Base-by-base conservation (phyloP, 2,329 filamentous ascomycete species). In the Aspergillus intermedius region DNA sequence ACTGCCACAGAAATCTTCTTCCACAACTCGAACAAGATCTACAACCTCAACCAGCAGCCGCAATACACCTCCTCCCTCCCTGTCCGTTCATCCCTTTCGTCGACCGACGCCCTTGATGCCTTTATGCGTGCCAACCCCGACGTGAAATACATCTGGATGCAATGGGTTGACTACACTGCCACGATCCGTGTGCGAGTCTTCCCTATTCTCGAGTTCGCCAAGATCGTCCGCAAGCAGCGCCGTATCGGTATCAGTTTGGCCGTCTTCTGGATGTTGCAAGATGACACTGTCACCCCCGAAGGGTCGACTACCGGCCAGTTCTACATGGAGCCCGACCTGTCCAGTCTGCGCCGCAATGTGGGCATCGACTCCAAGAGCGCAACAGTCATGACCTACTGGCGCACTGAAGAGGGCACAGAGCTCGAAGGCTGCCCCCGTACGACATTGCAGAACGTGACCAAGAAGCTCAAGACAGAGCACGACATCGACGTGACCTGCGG, bases 161-260 rank as follows among this genome's bases (percentile, higher is more conserved):
- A 86, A 65, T 94, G 86, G 82, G 73, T 86, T 21, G 88, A 94
- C 66, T 85, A 87, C 65, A 88, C 87, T n/a, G 81, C 81, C 2
- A 85, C 79, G 2, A 65, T 82, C 0, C 78, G 86, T 13, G 77
- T 81, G 54, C 79, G 87, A 3, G 78, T 88, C 53, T 68, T 93
- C 2, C 87, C 88, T 0, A 76, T 86, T 40, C 71, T 74, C 1
- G 76, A 77, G 37, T 79, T 83, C 21, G 61, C 74, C 25, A 71
- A 72, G 3, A 67, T 77, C 5, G 61, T 82, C 0, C 60, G 66
- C 22, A 66, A 70, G 15, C 66, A 74, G 34, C 71, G 74, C 12
- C 70, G 73, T 9, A 72, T 88, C 13, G 78, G 81, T 4, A 78
- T 91, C 50, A 79, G 86, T 1, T 76, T 80, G 53, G 84, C 81